These are phyloP conservation scores for Colletotrichum sp. DNA, from an alignment of 2,329 filamentous ascomycete genomes.

Conservation along the genomic window DNA sequence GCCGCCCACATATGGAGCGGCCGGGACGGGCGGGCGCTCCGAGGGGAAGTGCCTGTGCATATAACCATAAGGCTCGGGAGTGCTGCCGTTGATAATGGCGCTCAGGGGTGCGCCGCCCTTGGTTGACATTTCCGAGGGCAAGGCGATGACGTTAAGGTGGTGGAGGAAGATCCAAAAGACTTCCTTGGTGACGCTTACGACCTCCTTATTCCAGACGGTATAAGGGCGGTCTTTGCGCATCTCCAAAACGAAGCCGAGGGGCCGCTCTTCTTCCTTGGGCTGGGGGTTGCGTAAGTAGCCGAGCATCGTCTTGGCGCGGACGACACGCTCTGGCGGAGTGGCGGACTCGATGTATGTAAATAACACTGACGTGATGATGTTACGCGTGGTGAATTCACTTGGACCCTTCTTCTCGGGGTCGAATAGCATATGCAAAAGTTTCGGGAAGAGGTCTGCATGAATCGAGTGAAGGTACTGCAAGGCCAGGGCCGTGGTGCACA, in stretches of 20 bases:
- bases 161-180: constrained; percentile 99
- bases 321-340: constrained; percentile 62
- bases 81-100: constrained; percentile 35
- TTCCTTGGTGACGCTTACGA: constrained; percentile 92
- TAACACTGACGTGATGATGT: constrained; percentile 86
- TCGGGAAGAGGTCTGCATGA: constrained; percentile 82
- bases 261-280: constrained; percentile 75
- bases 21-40: constrained; percentile 87
- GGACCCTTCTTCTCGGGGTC: constrained; percentile 98
- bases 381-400: constrained; percentile 92
- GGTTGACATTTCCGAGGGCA: constrained; percentile 53
- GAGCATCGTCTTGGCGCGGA: constrained; percentile 76
- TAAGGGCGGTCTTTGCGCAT: constrained; percentile 91
- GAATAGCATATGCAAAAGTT: constrained; percentile 86
- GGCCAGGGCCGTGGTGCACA: constrained; percentile 89
- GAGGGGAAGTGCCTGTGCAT: constrained; percentile 80
- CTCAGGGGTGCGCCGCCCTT: constrained; percentile 25
- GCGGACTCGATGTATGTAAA: constrained; percentile 85
- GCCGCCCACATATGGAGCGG: constrained; percentile 93
- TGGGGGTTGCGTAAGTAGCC: constrained; percentile 81
- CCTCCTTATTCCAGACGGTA: constrained; percentile 92
- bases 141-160: constrained; percentile 84
- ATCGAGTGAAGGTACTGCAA: constrained; percentile 82
- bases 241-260: constrained; percentile 84
- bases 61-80: constrained; percentile 57